A percentile compares a stretch with the other conserved stretches of the same genome.
Evolutionary conservation across 805 yeast species (phyloP).

Genomic region (Candida manassasensis): DNA sequence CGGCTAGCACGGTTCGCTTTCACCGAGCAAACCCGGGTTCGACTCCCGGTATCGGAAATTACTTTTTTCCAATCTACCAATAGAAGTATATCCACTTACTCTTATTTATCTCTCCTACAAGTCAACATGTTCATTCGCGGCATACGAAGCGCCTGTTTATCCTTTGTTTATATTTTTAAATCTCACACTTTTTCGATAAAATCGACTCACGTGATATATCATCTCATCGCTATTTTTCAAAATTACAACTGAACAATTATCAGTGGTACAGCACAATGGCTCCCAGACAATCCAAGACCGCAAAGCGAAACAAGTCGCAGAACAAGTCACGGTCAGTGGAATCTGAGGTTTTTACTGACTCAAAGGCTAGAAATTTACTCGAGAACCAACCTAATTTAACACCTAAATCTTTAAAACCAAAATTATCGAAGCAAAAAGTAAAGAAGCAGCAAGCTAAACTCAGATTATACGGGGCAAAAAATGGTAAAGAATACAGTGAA

Average conservation of each 20-base stretch:
- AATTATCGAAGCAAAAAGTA: conserved; percentile 46
- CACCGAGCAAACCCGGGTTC: conserved; percentile 68
- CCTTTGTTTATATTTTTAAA: too few species aligned
- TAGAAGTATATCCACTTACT: too few species aligned
- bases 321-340: conserved; percentile 53
- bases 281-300: conserved; percentile 55
- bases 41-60: conserved; percentile 76
- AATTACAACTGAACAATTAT: not conserved
- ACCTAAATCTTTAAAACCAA: conserved; percentile 50
- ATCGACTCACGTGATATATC: conserved; percentile 1
- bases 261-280: conserved; percentile 35
- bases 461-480: conserved; percentile 63
- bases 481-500: conserved; percentile 59
- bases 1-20: conserved; percentile 53
- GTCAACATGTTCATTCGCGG: too few species aligned
- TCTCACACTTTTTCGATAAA: too few species aligned
- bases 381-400: conserved; percentile 55
- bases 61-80: not conserved
- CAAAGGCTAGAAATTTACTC: conserved; percentile 64
- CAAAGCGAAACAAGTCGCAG: conserved; percentile 50
- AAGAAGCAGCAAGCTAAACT: conserved; percentile 64
- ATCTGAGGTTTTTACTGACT: conserved; percentile 63
- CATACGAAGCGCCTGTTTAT: too few species aligned
- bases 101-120: too few species aligned
- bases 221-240: not conserved